Conservation (phyloP, 495 filamentous ascomycete species). For the Talaromyces stipitatus region DNA sequence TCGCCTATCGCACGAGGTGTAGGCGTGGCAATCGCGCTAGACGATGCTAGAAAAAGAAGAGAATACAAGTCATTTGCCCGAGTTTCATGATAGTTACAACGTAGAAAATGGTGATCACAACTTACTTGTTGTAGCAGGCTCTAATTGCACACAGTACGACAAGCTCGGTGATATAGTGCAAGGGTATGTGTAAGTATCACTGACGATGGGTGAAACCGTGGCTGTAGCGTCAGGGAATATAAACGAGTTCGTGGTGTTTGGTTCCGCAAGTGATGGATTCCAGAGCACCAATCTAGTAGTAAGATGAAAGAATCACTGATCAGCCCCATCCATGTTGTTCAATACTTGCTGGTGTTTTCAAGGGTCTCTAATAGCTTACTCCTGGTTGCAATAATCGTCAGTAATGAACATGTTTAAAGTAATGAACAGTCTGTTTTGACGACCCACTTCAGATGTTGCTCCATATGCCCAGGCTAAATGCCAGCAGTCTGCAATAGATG, state of each 20-base stretch:
- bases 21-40: constrained; percentile 8
- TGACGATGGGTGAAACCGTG: neutral
- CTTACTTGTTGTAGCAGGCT: neutral
- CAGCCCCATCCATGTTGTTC: neutral
- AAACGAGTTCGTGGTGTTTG: neutral
- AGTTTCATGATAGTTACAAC: neutral
- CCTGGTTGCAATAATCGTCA: too few relatives aligned
- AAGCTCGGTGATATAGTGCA: neutral
- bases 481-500: neutral
- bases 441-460: neutral
- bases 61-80: neutral
- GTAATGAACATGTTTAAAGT: too few relatives aligned
- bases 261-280: neutral
- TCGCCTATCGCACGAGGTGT: constrained; percentile 12
- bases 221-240: neutral
- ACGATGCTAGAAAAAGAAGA: neutral
- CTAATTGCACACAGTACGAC: neutral
- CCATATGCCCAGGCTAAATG: neutral
- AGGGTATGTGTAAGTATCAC: neutral
- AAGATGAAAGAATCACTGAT: neutral
- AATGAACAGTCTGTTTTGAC: neutral
- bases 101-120: neutral
- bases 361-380: neutral
- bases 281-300: neutral
- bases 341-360: too few relatives aligned